Percentiles rank a stretch among this genome's conserved stretches.
These are phyloP conservation scores for Pichia scutulata DNA, from an alignment of 805 yeast species.

Conservation along the genomic window DNA sequence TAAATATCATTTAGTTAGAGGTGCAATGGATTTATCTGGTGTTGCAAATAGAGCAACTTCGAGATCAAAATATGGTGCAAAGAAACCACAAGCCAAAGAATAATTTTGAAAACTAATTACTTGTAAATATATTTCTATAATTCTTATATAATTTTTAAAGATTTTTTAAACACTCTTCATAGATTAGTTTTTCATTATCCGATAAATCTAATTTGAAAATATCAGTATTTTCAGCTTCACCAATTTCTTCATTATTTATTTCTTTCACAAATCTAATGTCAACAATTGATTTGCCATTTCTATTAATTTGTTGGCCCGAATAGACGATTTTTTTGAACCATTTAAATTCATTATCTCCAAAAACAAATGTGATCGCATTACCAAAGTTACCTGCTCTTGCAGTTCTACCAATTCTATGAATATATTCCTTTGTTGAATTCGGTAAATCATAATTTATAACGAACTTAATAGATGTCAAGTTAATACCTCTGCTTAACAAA, in stretches of 20 bases:
- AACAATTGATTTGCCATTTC: slow-evolving; percentile 32
- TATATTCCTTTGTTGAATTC: slow-evolving; percentile 79
- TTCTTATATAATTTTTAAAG: neutral
- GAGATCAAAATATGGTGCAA: slow-evolving; percentile 90
- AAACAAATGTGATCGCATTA: slow-evolving; percentile 61
- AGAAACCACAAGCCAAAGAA: slow-evolving; percentile 56
- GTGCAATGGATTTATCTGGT: slow-evolving; percentile 87
- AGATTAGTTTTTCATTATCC: slow-evolving; percentile 31
- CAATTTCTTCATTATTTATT: slow-evolving; percentile 2
- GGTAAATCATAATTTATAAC: slow-evolving; percentile 93
- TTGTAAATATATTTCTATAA: slow-evolving; percentile 4
- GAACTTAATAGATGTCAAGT: slow-evolving; percentile 57
- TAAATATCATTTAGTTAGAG: slow-evolving; percentile 88
- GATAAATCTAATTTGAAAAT: slow-evolving; percentile 25
- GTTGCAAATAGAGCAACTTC: slow-evolving; percentile 89
- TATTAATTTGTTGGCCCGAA: slow-evolving; percentile 44
- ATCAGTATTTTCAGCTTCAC: slow-evolving; percentile 1
- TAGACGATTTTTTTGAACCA: slow-evolving; percentile 46
- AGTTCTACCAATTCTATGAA: slow-evolving; percentile 95
- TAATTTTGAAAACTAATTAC: slow-evolving; percentile 5
- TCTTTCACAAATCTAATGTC: slow-evolving; percentile 28
- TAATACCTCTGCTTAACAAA: slow-evolving; percentile 93
- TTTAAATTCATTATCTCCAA: slow-evolving; percentile 70
- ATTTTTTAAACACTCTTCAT: slow-evolving; percentile 36
- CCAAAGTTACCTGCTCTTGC: slow-evolving; percentile 88